phyloP scores from a whole-genome alignment of 768 basidiomycete genomes.

The Russula sp. region DNA sequence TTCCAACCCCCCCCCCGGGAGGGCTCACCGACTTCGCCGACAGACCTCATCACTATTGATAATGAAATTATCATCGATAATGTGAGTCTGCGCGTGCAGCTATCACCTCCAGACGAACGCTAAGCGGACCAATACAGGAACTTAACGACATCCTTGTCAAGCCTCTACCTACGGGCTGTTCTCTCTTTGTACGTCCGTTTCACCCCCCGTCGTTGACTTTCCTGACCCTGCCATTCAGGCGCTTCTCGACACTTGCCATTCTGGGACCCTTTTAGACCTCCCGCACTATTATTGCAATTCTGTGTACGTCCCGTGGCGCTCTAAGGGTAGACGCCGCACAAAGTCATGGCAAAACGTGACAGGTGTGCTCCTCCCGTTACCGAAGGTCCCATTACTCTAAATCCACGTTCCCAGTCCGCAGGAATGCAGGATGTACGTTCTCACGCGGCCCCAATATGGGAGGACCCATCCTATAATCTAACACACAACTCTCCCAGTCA shows the following conservation, averaged over 20 bases:
- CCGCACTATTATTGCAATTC: constrained; percentile 26
- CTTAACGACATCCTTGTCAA: constrained; percentile 24
- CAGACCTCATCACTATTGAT: constrained; percentile 21
- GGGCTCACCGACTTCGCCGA: neutral
- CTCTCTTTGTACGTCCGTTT: constrained; percentile 19
- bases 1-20: neutral
- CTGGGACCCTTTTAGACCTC: constrained; percentile 25
- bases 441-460: neutral
- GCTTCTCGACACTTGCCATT: constrained; percentile 26
- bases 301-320: constrained; percentile 24
- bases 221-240: constrained; percentile 10
- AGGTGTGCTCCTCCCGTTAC: constrained; percentile 6
- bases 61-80: constrained; percentile 25
- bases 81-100: constrained; percentile 4
- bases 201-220: neutral
- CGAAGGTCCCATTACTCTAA: neutral
- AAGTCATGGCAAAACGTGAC: constrained; percentile 22
- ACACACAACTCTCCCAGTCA: neutral
- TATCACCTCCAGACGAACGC: neutral
- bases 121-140: constrained; percentile 17
- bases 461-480: neutral
- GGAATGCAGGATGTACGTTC: constrained; percentile 12
- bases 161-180: constrained; percentile 21
- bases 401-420: neutral
- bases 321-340: constrained; percentile 23